Conservation (phyloP, 345 rosid species). For the Conringia planisiliqua region DNA sequence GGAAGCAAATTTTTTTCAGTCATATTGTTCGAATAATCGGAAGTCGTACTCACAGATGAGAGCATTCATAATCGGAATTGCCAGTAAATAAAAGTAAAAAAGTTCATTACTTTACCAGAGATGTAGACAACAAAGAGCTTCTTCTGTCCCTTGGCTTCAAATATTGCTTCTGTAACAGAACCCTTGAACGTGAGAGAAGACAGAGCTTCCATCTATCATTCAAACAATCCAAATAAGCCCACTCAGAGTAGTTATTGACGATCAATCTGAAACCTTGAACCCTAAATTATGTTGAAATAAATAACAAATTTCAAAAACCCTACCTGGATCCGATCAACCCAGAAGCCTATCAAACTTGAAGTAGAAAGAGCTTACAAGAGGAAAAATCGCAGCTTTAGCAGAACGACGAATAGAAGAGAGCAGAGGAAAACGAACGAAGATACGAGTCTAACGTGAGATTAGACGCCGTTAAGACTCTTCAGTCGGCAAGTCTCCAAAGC, state of each 20-base stretch:
- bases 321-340: slow-evolving; percentile 7
- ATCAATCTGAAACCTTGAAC: slow-evolving; percentile 3
- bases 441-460: slow-evolving; percentile 1
- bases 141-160: slow-evolving; percentile 64
- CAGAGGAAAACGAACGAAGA: not conserved
- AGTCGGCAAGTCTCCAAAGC: not conserved
- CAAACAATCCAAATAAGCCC: not conserved
- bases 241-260: not conserved
- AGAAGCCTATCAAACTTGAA: not conserved
- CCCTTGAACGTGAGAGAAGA: slow-evolving; percentile 62
- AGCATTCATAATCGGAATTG: not conserved
- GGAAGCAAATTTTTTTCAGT: not conserved
- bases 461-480: slow-evolving; percentile 15
- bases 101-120: slow-evolving; percentile 43
- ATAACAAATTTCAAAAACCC: not conserved
- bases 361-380: not conserved
- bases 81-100: not conserved
- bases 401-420: not conserved
- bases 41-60: too few relatives aligned
- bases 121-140: slow-evolving; percentile 84
- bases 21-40: not conserved
- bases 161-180: slow-evolving; percentile 66
- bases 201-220: slow-evolving; percentile 57
- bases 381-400: not conserved
- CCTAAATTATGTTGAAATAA: not conserved